These are phyloP conservation scores for Triticum aestivum DNA, from an alignment of 176 grass and related monocot species.

Conservation along the genomic window IWGSC_CS_RefSeq_v2.1 NC_057811.1:314064751-314065250, in stretches of 20 bases:
- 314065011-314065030: slow-evolving; percentile 9
- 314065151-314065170: background rate
- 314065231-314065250: slow-evolving; percentile 92
- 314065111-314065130: slow-evolving; percentile 1
- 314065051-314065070: background rate
- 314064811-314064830: slow-evolving; percentile 15
- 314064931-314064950: slow-evolving; percentile 98
- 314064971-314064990: slow-evolving; percentile 3
- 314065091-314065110: background rate
- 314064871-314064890: slow-evolving; percentile 95
- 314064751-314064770: slow-evolving; percentile 79
- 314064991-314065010: slow-evolving; percentile 3
- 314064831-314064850: slow-evolving; percentile 92
- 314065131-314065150: background rate
- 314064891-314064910: slow-evolving; percentile 99
- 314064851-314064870: slow-evolving; percentile 85
- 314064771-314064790: slow-evolving; percentile 34
- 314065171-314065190: background rate
- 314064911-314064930: slow-evolving; percentile 89
- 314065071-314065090: background rate
- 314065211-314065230: slow-evolving; percentile 63
- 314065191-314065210: slow-evolving; percentile 1
- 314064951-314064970: slow-evolving; percentile 60
- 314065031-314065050: background rate
- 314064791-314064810: slow-evolving; percentile 1